Percentiles rank a stretch among this genome's conserved stretches.
Conservation (phyloP, 805 yeast genomes). For the Metschnikowia hibisci region DNA sequence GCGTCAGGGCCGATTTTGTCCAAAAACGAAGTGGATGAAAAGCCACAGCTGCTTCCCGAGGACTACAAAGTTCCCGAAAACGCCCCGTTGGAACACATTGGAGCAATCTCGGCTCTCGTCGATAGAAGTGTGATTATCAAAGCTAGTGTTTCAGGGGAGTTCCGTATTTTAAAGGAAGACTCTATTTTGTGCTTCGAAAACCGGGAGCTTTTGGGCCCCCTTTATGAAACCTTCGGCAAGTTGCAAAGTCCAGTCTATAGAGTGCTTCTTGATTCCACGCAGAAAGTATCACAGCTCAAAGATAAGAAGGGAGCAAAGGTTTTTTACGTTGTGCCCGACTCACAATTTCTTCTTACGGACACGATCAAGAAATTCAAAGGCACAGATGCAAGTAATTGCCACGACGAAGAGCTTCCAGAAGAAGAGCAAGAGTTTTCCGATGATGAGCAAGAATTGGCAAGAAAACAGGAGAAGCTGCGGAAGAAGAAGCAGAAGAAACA, state of each 20-base stretch:
- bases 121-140: constrained; percentile 69
- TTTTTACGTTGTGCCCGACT: constrained; percentile 74
- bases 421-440: constrained; percentile 95
- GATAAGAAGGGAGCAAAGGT: constrained; percentile 54
- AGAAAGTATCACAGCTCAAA: constrained; percentile 45
- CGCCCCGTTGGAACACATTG: constrained; percentile 69
- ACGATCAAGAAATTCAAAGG: constrained; percentile 70
- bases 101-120: constrained; percentile 63
- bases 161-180: constrained; percentile 73
- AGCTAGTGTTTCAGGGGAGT: constrained; percentile 78
- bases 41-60: constrained; percentile 62
- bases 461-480: constrained; percentile 60
- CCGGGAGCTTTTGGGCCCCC: constrained; percentile 64
- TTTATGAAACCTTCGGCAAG: constrained; percentile 88
- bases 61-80: constrained; percentile 55
- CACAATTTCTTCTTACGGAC: constrained; percentile 76
- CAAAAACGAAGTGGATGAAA: constrained; percentile 75
- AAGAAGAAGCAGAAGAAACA: constrained; percentile 44
- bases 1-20: constrained; percentile 67
- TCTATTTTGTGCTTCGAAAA: constrained; percentile 77
- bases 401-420: constrained; percentile 90
- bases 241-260: constrained; percentile 78
- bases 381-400: constrained; percentile 90
- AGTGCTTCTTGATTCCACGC: constrained; percentile 56
- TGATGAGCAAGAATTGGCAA: constrained; percentile 80